phyloP scores from a whole-genome alignment of 1,139 yeast genomes.

The Pichiaceae sp. region DNA sequence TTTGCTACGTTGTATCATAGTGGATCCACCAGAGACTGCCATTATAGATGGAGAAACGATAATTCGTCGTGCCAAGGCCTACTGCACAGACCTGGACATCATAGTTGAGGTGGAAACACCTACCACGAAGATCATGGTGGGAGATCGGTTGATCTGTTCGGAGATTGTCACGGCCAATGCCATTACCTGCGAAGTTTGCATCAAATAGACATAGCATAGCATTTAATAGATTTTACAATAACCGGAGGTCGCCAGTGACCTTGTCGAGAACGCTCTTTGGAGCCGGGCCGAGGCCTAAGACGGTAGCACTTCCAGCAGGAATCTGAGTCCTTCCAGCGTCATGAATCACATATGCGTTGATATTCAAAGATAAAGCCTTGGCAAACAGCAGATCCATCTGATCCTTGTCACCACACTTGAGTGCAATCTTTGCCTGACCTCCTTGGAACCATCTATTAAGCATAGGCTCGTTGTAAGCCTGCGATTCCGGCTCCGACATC shows the following conservation, averaged over 20 bases:
- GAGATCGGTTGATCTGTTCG: slow-evolving; percentile 35
- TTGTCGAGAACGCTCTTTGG: slow-evolving; percentile 78
- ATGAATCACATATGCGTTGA: slow-evolving; percentile 73
- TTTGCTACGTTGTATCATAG: slow-evolving; percentile 10
- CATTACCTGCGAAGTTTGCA: slow-evolving; percentile 28
- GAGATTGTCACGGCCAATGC: slow-evolving; percentile 32
- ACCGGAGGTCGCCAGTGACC: slow-evolving; percentile 69
- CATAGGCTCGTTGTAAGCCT: slow-evolving; percentile 48
- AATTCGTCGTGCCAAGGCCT: slow-evolving; percentile 23
- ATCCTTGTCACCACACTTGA: slow-evolving; percentile 66
- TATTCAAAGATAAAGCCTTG: slow-evolving; percentile 69
- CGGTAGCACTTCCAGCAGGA: slow-evolving; percentile 92
- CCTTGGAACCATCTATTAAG: slow-evolving; percentile 69
- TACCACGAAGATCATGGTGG: slow-evolving; percentile 19
- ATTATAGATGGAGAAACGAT: neutral
- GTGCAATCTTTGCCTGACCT: slow-evolving; percentile 94
- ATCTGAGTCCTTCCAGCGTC: slow-evolving; percentile 98
- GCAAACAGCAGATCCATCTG: slow-evolving; percentile 74
- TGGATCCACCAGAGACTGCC: slow-evolving; percentile 8
- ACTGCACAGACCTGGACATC: slow-evolving; percentile 37
- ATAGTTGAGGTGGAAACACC: slow-evolving; percentile 31
- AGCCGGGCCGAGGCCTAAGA: slow-evolving; percentile 93
- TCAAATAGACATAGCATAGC: slow-evolving; percentile 13
- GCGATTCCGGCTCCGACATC: slow-evolving; percentile 34
- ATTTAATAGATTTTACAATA: slow-evolving; percentile 36